These are phyloP conservation scores for Quercus agrifolia DNA, from an alignment of 306 rosid species.

Conservation along the genomic window DNA sequence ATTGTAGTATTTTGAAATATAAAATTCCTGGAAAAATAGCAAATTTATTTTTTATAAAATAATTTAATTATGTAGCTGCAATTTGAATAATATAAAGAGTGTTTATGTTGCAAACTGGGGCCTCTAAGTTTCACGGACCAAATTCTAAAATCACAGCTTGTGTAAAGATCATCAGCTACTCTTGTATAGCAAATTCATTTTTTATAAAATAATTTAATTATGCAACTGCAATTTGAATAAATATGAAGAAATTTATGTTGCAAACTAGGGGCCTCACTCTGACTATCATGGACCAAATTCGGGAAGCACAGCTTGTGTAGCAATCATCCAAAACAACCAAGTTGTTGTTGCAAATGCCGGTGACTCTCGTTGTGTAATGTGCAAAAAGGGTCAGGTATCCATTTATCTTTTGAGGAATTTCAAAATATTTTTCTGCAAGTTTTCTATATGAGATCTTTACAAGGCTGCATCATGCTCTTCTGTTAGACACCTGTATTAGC, in stretches of 20 bases:
- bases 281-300: conserved; percentile 80
- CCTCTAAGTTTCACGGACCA: conserved; percentile 86
- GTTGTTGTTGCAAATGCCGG: conserved; percentile 96
- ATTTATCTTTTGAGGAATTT: neutral
- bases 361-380: conserved; percentile 89
- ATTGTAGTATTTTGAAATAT: neutral
- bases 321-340: conserved; percentile 56
- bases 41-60: neutral
- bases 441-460: neutral
- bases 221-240: conserved; percentile 6
- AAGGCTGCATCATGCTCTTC: neutral
- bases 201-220: neutral
- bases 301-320: conserved; percentile 97
- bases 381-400: conserved; percentile 90
- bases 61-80: neutral
- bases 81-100: conserved; percentile 21
- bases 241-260: conserved; percentile 30
- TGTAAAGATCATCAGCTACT: conserved; percentile 50
- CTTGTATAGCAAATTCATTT: neutral
- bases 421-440: neutral
- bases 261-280: conserved; percentile 88
- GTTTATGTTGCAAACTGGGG: conserved; percentile 54
- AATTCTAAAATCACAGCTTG: conserved; percentile 88
- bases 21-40: neutral
- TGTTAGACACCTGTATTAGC: no score